A percentile compares a stretch with the other conserved stretches of the same genome.
These are phyloP conservation scores for Delonix regia DNA, from an alignment of 306 rosid species.

Conservation along the genomic window DNA sequence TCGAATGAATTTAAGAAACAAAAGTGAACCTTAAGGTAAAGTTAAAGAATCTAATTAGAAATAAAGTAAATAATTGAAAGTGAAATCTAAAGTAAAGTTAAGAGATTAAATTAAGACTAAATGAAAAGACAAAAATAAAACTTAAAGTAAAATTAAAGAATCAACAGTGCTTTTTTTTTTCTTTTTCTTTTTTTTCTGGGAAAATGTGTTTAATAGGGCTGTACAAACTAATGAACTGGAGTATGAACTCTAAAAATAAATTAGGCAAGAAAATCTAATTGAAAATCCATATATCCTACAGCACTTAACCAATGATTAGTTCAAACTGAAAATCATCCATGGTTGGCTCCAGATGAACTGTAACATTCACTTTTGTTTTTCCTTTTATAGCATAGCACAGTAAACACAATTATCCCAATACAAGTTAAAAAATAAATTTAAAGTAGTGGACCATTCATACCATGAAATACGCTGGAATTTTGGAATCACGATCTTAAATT, in stretches of 20 bases:
- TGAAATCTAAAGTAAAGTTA: too few relatives aligned
- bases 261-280: background rate
- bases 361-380: background rate
- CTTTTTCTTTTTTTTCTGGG: too few relatives aligned
- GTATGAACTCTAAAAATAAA: background rate
- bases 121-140: too few relatives aligned
- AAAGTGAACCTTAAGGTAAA: too few relatives aligned
- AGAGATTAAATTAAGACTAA: too few relatives aligned
- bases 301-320: background rate
- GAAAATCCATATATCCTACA: slow-evolving; percentile 28
- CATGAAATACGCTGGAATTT: slow-evolving; percentile 80
- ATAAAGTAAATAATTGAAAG: too few relatives aligned
- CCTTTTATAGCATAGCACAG: background rate
- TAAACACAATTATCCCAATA: background rate
- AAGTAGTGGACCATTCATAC: slow-evolving; percentile 40
- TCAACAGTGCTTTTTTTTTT: too few relatives aligned
- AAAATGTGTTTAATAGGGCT: background rate
- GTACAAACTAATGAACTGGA: background rate
- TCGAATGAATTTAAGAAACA: too few relatives aligned
- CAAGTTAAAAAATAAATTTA: background rate
- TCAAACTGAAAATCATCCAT: slow-evolving; percentile 13
- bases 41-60: too few relatives aligned
- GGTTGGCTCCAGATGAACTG: slow-evolving; percentile 11
- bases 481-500: slow-evolving; percentile 75
- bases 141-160: too few relatives aligned